Evolutionary conservation across 2,329 filamentous ascomycete species (phyloP).

Genomic region (Aspergillus spinulosporus): DNA sequence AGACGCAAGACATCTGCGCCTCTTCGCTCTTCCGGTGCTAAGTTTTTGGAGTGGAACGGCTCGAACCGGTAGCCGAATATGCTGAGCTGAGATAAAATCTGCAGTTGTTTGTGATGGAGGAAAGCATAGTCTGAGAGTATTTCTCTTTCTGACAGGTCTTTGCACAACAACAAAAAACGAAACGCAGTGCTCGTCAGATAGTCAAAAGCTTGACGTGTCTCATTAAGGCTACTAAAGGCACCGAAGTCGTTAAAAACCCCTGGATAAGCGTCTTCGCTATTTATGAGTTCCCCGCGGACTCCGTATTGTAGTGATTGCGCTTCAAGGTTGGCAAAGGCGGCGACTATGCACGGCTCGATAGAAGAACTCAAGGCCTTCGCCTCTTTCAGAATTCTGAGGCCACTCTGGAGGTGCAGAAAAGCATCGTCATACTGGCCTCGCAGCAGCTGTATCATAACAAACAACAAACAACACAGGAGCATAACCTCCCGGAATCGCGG

Average conservation of each 20-base stretch:
- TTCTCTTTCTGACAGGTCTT: background rate
- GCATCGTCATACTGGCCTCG: conserved; percentile 14
- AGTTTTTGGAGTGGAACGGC: background rate
- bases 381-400: conserved; percentile 8
- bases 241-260: no score
- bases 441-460: conserved; percentile 8
- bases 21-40: conserved; percentile 14
- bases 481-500: conserved; percentile 10
- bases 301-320: conserved; percentile 9
- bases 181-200: background rate
- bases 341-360: conserved; percentile 4
- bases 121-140: background rate
- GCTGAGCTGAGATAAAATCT: background rate
- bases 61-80: background rate
- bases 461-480: conserved; percentile 16
- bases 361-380: background rate
- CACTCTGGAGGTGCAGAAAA: conserved; percentile 10
- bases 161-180: background rate
- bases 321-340: conserved; percentile 10
- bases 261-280: background rate
- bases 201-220: conserved; percentile 4
- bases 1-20: conserved; percentile 21
- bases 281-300: background rate
- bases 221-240: background rate
- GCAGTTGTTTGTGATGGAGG: background rate